Evolutionary conservation across 106 monocot genomes (phyloP), one percentile per base, ranked within the genome.

Genomic region (Triglochin maritima): DNA sequence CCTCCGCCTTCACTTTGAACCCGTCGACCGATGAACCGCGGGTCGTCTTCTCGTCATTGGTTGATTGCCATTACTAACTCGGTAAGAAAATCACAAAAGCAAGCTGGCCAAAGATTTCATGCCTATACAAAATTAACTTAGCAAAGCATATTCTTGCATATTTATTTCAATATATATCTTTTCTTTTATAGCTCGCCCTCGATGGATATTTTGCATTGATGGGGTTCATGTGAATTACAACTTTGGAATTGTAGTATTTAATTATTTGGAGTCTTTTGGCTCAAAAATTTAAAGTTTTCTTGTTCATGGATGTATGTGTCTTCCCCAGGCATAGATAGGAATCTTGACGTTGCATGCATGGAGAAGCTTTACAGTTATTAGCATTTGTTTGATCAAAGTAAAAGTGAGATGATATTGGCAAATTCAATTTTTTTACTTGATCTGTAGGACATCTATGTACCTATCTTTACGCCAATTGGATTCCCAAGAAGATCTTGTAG

Each of bases 21-120:
- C 53, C 42, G 45, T 56, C 41, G 50, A 50, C 46, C 50, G 57
- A 17, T 45, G 15, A 64, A n/a, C 65, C 16, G 60, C 57, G 59
- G 47, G 59, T 55, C 45, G 29, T 75, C 57, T 59, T 79, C 54
- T 62, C 72, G 45, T 51, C 72, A 4, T 46, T 72, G 72, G 72
- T 72, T 6, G 72, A 63, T 42, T 72, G 72, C 61, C 62, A 72
- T 63, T 72, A 72, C 53, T 72, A 29, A 1, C 29, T 29, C 29
- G 29, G 29, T 29, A 29, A 29, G 29, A 29, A 29, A 44, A 72
- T 3, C 48, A 70, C 9, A 45, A 17, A 46, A 51, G 66, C 66
- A 66, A 17, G 6, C 17, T 9, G 64, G 6, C 59, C 17, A 59
- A 42, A 41, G 59, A 6, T 29, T 4, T 12, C 7, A 59, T 29